Evolutionary conservation across 192 early-diverging fungal species (phyloP).

Genomic region (Backusella circina): DNA sequence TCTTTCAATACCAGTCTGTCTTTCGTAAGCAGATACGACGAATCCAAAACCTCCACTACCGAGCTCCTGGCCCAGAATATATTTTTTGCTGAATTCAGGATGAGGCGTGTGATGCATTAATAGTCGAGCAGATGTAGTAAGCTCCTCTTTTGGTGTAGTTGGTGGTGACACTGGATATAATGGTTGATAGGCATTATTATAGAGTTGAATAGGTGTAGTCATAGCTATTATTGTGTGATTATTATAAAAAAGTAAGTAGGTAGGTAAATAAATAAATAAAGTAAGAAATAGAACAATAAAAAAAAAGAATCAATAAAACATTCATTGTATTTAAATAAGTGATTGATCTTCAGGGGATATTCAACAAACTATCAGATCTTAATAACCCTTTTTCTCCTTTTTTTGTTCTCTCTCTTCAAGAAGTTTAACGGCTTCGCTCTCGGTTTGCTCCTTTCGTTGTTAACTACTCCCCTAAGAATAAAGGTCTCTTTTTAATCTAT

Average conservation of each 20-base stretch:
- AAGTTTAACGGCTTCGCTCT: slow-evolving; percentile 2
- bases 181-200: neutral
- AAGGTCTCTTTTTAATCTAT: neutral
- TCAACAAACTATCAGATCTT: slow-evolving; percentile 3
- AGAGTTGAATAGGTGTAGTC: slow-evolving; percentile 16
- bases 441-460: neutral
- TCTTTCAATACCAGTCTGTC: slow-evolving; percentile 50
- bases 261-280: neutral
- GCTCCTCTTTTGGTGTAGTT: neutral
- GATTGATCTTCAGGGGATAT: neutral
- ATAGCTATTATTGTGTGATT: neutral
- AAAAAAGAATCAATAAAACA: neutral
- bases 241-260: neutral
- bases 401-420: neutral
- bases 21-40: slow-evolving; percentile 55
- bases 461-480: neutral
- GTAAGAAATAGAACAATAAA: neutral
- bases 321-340: neutral
- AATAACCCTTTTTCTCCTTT: slow-evolving; percentile 1
- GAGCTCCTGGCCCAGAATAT: slow-evolving; percentile 52
- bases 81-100: slow-evolving; percentile 15
- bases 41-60: slow-evolving; percentile 72
- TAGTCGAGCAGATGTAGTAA: neutral
- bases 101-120: neutral
- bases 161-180: neutral